A percentile compares a stretch with the other conserved stretches of the same genome.
phyloP scores from a whole-genome alignment of 192 early-diverging fungal genomes.

The Coemansia brasiliensis region DNA sequence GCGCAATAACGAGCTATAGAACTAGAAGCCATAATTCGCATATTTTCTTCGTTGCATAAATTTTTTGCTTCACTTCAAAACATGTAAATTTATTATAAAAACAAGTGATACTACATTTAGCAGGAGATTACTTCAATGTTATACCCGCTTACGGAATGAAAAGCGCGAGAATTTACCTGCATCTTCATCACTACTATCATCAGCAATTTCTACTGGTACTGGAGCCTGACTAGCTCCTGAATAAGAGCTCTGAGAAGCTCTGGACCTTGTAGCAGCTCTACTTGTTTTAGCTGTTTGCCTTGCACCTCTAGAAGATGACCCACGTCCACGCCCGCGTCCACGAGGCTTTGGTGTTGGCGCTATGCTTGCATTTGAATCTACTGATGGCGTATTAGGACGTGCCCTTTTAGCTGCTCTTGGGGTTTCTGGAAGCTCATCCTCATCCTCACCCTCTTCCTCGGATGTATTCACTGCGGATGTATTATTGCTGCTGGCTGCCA shows the following conservation, averaged over 20 bases:
- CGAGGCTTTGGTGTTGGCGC: not conserved
- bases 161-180: conserved; percentile 26
- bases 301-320: not conserved
- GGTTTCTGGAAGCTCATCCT: not conserved
- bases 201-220: conserved; percentile 11
- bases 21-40: too few relatives aligned
- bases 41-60: too few relatives aligned
- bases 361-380: conserved; percentile 12
- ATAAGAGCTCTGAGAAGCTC: conserved; percentile 14
- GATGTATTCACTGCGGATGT: conserved; percentile 3
- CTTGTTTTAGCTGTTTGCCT: not conserved
- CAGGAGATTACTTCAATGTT: too few relatives aligned
- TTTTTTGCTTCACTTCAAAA: not conserved
- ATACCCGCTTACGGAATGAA: conserved; percentile 19
- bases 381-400: not conserved
- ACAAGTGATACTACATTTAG: too few relatives aligned
- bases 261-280: not conserved
- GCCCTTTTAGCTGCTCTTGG: not conserved
- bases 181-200: not conserved
- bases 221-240: conserved; percentile 23
- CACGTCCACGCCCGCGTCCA: conserved; percentile 11
- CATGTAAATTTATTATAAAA: not conserved
- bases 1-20: too few relatives aligned
- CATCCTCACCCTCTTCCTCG: not conserved
- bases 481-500: not conserved